A percentile compares a stretch with the other conserved stretches of the same genome.
Evolutionary conservation across 2,329 filamentous ascomycete genomes (phyloP).

Genomic region (Myriosclerotinia scirpicola): DNA sequence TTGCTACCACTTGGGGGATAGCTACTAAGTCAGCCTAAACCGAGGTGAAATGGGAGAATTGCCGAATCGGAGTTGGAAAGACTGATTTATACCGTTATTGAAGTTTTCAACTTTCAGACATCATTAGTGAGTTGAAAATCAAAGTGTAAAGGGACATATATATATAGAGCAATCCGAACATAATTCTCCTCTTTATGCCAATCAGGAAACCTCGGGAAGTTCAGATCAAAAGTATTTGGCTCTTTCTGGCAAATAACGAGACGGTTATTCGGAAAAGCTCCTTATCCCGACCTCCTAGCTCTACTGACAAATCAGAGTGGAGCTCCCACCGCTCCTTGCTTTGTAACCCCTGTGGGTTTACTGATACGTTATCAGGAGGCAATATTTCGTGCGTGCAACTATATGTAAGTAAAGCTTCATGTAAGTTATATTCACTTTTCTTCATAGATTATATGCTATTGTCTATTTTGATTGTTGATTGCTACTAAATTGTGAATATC

Average conservation of each 20-base stretch:
- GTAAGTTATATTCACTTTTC: background rate
- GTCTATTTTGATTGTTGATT: background rate
- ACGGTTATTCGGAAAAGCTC: background rate
- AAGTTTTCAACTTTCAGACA: background rate
- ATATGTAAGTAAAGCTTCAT: background rate
- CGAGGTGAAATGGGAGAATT: background rate
- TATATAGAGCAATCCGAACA: background rate
- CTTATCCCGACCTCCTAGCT: background rate
- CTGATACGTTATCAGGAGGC: constrained; percentile 20
- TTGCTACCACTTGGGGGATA: constrained; percentile 19
- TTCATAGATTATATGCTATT: background rate
- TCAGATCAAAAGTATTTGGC: background rate
- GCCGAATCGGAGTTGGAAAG: background rate
- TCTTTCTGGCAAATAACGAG: too few species aligned
- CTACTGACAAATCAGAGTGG: background rate
- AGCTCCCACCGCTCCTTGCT: background rate
- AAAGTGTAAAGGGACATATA: background rate
- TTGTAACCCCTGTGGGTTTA: background rate
- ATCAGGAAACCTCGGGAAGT: background rate
- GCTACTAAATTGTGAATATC: background rate
- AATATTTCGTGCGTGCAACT: background rate
- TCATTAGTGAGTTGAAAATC: too few species aligned
- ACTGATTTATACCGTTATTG: background rate
- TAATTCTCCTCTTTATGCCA: background rate
- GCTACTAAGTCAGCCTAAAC: background rate